Conservation (phyloP, 2,329 filamentous ascomycete species). For the Trichoderma citrinoviride region DNA sequence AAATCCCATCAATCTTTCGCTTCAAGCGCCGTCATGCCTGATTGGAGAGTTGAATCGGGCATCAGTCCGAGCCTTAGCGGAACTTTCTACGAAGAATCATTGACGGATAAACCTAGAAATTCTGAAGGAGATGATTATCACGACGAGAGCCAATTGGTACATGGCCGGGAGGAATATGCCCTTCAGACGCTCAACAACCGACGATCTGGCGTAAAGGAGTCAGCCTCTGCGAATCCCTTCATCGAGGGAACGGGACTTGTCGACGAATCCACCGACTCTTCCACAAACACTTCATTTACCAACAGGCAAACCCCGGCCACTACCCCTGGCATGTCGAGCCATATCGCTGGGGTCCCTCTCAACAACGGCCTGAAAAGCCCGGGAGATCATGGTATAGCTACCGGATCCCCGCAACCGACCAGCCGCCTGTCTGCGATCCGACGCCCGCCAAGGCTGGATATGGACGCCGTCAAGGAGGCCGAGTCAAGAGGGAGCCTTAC, state of each 20-base stretch:
- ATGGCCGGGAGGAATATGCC: not conserved
- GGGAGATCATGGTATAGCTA: conserved; percentile 32
- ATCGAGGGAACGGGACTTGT: conserved; percentile 36
- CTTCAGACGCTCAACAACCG: not conserved
- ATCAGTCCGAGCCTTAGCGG: conserved; percentile 46
- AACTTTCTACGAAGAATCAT: conserved; percentile 50
- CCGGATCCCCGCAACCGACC: conserved; percentile 32
- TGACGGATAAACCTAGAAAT: conserved; percentile 44
- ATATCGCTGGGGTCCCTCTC: conserved; percentile 39
- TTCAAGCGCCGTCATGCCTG: conserved; percentile 70
- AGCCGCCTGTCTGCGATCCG: conserved; percentile 55
- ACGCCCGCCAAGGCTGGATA: conserved; percentile 72
- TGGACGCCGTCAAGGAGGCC: conserved; percentile 76
- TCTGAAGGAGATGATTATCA: conserved; percentile 23
- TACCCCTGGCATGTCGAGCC: conserved; percentile 22
- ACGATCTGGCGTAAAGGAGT: not conserved
- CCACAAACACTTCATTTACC: conserved; percentile 43
- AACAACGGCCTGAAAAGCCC: conserved; percentile 51
- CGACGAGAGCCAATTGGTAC: conserved; percentile 11
- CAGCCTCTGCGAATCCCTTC: conserved; percentile 7
- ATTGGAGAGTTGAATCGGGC: conserved; percentile 55
- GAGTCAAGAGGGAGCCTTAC: conserved; percentile 87
- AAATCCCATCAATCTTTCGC: conserved; percentile 63
- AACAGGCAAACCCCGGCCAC: conserved; percentile 24
- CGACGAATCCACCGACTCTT: conserved; percentile 45